Conservation (phyloP, 163 green algal species). For the Chlorella variabilis region DNA sequence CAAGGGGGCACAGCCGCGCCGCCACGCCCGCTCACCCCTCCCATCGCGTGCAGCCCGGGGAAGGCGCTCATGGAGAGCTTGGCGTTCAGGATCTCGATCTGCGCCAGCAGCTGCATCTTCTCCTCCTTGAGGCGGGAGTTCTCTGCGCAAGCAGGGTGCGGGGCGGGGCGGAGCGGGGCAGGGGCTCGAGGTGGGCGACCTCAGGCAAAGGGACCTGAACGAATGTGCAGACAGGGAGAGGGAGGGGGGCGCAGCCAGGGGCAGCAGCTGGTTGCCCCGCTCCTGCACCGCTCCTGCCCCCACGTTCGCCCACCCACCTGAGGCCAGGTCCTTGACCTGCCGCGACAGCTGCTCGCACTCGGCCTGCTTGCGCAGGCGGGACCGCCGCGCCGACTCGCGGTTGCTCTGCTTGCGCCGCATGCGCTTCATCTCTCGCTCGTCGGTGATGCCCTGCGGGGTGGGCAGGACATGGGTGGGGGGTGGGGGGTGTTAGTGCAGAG, state of each 20-base stretch:
- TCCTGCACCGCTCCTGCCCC: not conserved
- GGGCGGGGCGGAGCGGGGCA: not conserved
- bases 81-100: slow-evolving; percentile 43
- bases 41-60: slow-evolving; percentile 10
- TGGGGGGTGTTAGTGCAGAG: not conserved
- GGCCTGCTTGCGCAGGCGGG: slow-evolving; percentile 84
- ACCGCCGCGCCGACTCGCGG: slow-evolving; percentile 85
- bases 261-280: not conserved
- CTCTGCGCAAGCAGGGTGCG: slow-evolving; percentile 4
- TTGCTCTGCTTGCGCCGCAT: slow-evolving; percentile 92
- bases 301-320: not conserved
- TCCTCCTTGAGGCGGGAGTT: slow-evolving; percentile 44
- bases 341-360: slow-evolving; percentile 76
- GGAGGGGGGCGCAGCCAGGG: not conserved
- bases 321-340: slow-evolving; percentile 52
- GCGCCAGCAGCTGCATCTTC: slow-evolving; percentile 36
- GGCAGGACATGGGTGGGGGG: not conserved
- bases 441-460: slow-evolving; percentile 38
- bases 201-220: not conserved
- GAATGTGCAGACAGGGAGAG: not conserved
- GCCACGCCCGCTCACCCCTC: not conserved
- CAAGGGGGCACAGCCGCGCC: too few relatives aligned
- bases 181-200: not conserved
- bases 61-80: slow-evolving; percentile 47
- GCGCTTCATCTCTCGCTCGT: slow-evolving; percentile 85